Evolutionary conservation across 1,284 basidiomycete genomes (phyloP).

Genomic region (Chiua sp.): DNA sequence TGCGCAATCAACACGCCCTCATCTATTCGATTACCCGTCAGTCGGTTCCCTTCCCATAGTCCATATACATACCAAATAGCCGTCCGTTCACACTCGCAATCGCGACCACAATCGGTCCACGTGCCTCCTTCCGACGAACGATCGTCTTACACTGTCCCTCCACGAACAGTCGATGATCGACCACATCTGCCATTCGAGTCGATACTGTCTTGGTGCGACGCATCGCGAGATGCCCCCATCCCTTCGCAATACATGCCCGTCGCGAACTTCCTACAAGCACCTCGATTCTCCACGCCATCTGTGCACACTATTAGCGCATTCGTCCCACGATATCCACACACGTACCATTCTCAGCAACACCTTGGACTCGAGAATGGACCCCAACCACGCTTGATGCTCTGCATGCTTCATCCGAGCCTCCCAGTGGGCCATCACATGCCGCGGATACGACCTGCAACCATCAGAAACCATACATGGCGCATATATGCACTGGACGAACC

Average conservation of each 20-base stretch:
- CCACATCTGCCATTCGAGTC: constrained; percentile 5
- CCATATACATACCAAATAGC: constrained; percentile 19
- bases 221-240: constrained; percentile 6
- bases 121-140: neutral
- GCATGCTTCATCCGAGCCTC: neutral
- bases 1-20: constrained; percentile 1
- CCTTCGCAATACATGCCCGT: neutral
- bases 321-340: neutral
- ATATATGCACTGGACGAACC: constrained; percentile 10
- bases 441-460: neutral
- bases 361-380: neutral
- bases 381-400: neutral
- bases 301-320: neutral
- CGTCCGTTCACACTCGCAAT: neutral
- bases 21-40: constrained; percentile 9
- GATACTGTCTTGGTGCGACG: neutral
- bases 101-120: constrained; percentile 11
- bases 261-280: neutral
- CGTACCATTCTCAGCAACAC: neutral
- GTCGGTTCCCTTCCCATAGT: neutral
- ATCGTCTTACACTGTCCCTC: neutral
- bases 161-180: neutral
- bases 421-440: neutral
- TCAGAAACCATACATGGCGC: neutral
- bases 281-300: neutral